Conservation (phyloP, 2,329 filamentous ascomycete species). For the Coniochaeta sp. region DNA sequence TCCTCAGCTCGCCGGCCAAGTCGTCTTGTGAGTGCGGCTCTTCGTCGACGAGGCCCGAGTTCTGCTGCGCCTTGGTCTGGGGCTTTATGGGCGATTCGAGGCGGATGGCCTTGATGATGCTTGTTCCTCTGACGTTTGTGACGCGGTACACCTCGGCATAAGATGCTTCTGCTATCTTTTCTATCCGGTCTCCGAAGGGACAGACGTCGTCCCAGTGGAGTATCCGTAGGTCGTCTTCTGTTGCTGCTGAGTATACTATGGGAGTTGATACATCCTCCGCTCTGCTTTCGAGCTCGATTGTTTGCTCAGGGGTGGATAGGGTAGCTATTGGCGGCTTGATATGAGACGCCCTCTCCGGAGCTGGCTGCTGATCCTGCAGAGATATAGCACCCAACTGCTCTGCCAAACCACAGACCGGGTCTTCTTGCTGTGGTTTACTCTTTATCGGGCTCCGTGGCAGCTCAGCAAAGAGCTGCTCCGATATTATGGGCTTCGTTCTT, state of each 20-base stretch:
- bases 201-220: constrained; percentile 53
- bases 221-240: constrained; percentile 25
- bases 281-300: neutral
- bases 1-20: constrained; percentile 51
- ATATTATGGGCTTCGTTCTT: constrained; percentile 37
- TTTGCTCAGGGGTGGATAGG: neutral
- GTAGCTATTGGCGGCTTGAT: neutral
- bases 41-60: constrained; percentile 49
- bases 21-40: constrained; percentile 48
- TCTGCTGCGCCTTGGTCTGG: constrained; percentile 49
- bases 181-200: constrained; percentile 41
- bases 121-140: constrained; percentile 50
- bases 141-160: constrained; percentile 61
- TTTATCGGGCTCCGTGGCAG: constrained; percentile 43
- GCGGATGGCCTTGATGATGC: constrained; percentile 59
- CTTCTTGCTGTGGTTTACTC: constrained; percentile 18
- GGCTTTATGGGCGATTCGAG: constrained; percentile 50
- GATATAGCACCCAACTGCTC: constrained; percentile 22
- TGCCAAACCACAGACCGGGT: constrained; percentile 15
- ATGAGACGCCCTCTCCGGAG: constrained; percentile 12
- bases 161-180: constrained; percentile 60
- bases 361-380: constrained; percentile 17
- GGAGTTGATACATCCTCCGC: neutral
- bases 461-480: constrained; percentile 42
- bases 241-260: neutral